Conservation (phyloP, 2,329 filamentous ascomycete species). For the Atkinsonella hypoxylon region DNA sequence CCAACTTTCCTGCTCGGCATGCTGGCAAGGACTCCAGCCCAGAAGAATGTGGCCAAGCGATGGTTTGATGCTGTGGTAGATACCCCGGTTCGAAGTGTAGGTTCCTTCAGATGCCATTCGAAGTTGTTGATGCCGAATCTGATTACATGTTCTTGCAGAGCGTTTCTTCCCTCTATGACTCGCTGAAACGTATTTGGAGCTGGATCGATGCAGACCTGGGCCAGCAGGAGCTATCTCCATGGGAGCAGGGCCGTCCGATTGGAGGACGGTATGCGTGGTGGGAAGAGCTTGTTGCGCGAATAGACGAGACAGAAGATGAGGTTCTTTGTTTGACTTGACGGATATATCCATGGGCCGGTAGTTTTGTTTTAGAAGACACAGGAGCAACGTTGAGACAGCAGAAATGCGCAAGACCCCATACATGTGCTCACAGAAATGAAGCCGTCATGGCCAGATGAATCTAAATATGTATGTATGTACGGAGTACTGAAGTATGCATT, state of each 20-base stretch:
- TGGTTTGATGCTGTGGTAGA: constrained; percentile 25
- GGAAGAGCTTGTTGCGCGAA: constrained; percentile 23
- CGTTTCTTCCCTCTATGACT: constrained; percentile 24
- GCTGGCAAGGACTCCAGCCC: constrained; percentile 17
- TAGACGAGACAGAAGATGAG: constrained; percentile 20
- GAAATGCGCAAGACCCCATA: neutral
- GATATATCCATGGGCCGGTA: neutral
- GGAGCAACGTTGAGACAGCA: neutral
- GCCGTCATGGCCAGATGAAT: neutral
- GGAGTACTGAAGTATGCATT: too few relatives aligned
- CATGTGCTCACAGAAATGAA: neutral
- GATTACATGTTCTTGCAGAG: constrained; percentile 15
- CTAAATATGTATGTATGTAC: neutral
- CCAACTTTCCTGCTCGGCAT: constrained; percentile 28
- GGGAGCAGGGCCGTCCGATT: constrained; percentile 13
- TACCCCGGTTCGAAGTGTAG: constrained; percentile 27
- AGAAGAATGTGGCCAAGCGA: constrained; percentile 15
- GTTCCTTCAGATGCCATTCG: constrained; percentile 8
- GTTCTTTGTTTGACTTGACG: constrained; percentile 25
- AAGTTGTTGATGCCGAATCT: neutral
- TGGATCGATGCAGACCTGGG: constrained; percentile 19
- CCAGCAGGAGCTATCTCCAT: constrained; percentile 9
- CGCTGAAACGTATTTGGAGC: constrained; percentile 21
- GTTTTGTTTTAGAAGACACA: neutral
- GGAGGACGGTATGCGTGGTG: constrained; percentile 23